These are phyloP conservation scores for Gaultheria prostrata DNA, from an alignment of 148 eudicot genomes.

Conservation along the genomic window DNA sequence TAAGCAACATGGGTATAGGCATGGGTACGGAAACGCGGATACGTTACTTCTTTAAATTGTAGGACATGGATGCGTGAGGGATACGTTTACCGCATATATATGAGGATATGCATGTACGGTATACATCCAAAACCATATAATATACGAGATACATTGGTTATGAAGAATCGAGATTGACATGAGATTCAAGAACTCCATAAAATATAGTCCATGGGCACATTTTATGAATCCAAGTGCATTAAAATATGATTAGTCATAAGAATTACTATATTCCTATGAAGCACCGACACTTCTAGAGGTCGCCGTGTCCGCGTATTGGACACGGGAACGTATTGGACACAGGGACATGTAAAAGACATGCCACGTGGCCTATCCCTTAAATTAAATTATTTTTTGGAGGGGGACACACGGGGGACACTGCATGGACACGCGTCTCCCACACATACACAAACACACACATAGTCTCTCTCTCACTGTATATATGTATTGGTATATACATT, in stretches of 20 bases:
- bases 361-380: no score
- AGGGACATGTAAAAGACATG: no score
- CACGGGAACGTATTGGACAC: no score
- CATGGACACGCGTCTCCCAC: no score
- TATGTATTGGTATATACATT: no score
- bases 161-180: constrained; percentile 1
- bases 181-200: neutral
- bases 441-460: no score
- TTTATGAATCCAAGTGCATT: neutral
- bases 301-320: no score
- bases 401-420: no score
- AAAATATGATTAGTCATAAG: neutral
- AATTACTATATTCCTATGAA: neutral
- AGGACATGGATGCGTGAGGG: neutral
- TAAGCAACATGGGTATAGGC: neutral
- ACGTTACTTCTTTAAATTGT: neutral
- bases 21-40: neutral
- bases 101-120: neutral
- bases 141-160: neutral
- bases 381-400: no score
- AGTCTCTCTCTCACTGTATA: no score
- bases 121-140: neutral
- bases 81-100: no score
- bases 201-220: neutral
- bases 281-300: no score